These are phyloP conservation scores for Auricularia sp. DNA, from an alignment of 768 basidiomycete genomes.

Conservation along the genomic window DNA sequence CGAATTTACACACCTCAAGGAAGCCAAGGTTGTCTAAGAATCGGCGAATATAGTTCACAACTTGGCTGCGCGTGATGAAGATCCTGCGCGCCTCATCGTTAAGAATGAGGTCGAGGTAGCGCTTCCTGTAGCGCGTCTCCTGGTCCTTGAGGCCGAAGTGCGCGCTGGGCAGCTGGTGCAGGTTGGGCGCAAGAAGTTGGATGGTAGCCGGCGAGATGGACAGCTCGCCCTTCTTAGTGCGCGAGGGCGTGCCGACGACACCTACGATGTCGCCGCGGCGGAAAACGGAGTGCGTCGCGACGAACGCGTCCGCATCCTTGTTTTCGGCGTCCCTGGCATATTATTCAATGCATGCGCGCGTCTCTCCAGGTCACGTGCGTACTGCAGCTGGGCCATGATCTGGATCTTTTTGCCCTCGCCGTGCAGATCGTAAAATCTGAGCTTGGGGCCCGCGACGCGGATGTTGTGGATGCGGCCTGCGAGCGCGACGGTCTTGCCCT, in stretches of 20 bases:
- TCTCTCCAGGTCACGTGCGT: neutral
- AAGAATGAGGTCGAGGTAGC: slow-evolving; percentile 95
- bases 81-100: slow-evolving; percentile 81
- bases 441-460: slow-evolving; percentile 68
- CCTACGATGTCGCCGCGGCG: slow-evolving; percentile 95
- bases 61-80: slow-evolving; percentile 80
- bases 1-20: slow-evolving; percentile 44
- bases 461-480: slow-evolving; percentile 92
- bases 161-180: slow-evolving; percentile 87
- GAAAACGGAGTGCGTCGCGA: slow-evolving; percentile 71
- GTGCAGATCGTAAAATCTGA: slow-evolving; percentile 89
- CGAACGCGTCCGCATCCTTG: slow-evolving; percentile 51
- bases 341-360: no score
- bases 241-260: slow-evolving; percentile 76
- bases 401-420: slow-evolving; percentile 90
- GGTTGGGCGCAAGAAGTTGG: slow-evolving; percentile 85
- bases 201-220: slow-evolving; percentile 76
- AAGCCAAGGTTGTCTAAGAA: slow-evolving; percentile 88
- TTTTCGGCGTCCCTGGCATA: slow-evolving; percentile 40
- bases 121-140: slow-evolving; percentile 95
- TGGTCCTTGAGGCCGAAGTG: slow-evolving; percentile 96
- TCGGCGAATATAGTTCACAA: slow-evolving; percentile 87
- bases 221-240: slow-evolving; percentile 92
- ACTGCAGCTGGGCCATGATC: slow-evolving; percentile 86
- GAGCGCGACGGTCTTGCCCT: slow-evolving; percentile 47